Evolutionary conservation across 192 early-diverging fungal genomes (phyloP).

Genomic region (Backusella liffmaniae): DNA sequence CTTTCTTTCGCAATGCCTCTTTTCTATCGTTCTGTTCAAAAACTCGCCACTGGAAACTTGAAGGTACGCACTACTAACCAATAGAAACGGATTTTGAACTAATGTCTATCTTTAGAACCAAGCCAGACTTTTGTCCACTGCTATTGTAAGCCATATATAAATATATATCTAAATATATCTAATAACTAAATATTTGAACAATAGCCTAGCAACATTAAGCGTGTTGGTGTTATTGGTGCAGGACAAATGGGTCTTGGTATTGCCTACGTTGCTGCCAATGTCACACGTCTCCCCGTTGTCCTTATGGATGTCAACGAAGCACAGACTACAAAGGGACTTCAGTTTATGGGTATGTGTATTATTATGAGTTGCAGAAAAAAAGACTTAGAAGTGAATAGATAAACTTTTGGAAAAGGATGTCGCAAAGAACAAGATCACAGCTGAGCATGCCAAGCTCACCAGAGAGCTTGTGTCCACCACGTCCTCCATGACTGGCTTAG

Average conservation of each 20-base stretch:
- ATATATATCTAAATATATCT: neutral
- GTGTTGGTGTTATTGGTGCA: constrained; percentile 86
- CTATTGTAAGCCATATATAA: neutral
- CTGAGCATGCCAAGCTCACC: constrained; percentile 64
- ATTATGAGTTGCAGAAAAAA: neutral
- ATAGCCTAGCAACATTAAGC: constrained; percentile 26
- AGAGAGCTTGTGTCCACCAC: constrained; percentile 64
- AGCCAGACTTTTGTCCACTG: neutral
- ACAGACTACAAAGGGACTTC: constrained; percentile 79
- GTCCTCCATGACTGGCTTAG: constrained; percentile 58
- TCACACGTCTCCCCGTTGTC: constrained; percentile 75
- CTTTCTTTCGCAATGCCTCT: neutral
- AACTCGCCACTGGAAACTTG: neutral
- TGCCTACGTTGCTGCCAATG: constrained; percentile 83
- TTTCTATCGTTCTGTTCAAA: neutral
- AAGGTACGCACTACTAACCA: neutral
- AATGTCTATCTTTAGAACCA: neutral
- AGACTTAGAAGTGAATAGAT: constrained; percentile 47
- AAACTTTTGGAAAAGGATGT: constrained; percentile 87
- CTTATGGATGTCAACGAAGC: constrained; percentile 76
- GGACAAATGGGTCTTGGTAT: constrained; percentile 97
- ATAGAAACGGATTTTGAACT: neutral
- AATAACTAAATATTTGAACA: neutral
- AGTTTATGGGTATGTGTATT: constrained; percentile 66
- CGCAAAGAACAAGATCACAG: constrained; percentile 81